Evolutionary conservation across 257 asterid species (phyloP), one percentile per base, ranked within the genome.

Genomic region (Cruciata laevipes): DNA sequence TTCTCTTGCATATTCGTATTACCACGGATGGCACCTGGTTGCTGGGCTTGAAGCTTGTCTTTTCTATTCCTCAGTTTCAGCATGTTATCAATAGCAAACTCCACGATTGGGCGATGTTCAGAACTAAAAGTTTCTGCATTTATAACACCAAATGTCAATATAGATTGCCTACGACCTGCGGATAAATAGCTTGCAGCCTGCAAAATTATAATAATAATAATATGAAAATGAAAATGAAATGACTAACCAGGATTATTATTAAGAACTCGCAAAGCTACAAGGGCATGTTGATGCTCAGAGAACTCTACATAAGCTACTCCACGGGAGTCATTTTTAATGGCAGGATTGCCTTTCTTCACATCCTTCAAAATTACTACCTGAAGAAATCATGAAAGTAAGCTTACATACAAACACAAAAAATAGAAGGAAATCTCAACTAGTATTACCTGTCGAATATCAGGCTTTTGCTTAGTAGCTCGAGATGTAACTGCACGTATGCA

Each of bases 211-310:
- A n/a, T n/a, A n/a, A n/a, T n/a, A n/a, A n/a, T n/a, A n/a, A n/a
- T n/a, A n/a, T n/a, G n/a, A n/a, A n/a, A n/a, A n/a, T n/a, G 35
- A 60, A 42, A 20, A 20, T 42, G 16, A 31, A 60, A 37, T 12
- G 37, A 42, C 53, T 75, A 62, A 90, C 99, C 96, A 31, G 99
- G 99, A 80, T 87, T 90, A 67, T 94, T 94, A 66, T 94, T 94
- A 18, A 94, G 95, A 80, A 94, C 97, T 84, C 99, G 82, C 70
- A 94, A 77, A 74, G 99, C 99, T 72, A 94, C 99, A 44, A 94
- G 95, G 65, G 99, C 96, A 70, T 94, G 99, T 75, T 94, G 88
- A 81, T 94, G 99, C 84, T 94, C 99, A 2, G 91, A 79, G 85
- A 93, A 93, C 83, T 93, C 97, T 33, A 93, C 71, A 74, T 90